Evolutionary conservation across 805 yeast genomes (phyloP), one percentile per base, ranked within the genome.

Genomic region (Starmerella gropengiesseri): DNA sequence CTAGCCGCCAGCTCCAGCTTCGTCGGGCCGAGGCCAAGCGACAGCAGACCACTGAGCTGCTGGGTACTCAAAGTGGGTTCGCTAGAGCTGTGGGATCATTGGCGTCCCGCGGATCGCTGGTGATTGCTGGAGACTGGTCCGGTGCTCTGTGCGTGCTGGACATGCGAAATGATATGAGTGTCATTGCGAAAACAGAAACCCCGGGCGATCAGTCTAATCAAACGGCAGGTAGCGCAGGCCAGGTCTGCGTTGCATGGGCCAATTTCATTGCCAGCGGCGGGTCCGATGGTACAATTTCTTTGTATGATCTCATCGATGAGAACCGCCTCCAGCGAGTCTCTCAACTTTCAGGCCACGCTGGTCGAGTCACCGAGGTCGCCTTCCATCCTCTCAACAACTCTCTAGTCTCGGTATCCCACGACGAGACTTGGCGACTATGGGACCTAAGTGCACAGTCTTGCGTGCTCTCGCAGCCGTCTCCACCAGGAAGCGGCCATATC

Each of bases 381-480:
- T 73, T 75, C 48, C 94, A 86, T 59, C 94, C 94, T 1, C 52
- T 63, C 4, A 76, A 77, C 1, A 50, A 60, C 2, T 73, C 58
- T 50, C 48, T 81, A 1, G 81, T 77, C 0, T 70, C 83, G 9
- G 80, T 94, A 0, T 86, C 95, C 0, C 78, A 71, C 55, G 96
- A 89, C 60, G 69, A 68, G 50, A 83, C 95, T 0, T 89, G 95
- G 95, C 71, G 84, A 47, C 58, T 84, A 3, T 87, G 94, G 94
- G 95, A 89, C 59, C 50, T 76, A 0, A 61, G 63, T 11, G 70
- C 66, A 4, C 59, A 60, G 13, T 56, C 56, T 23, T 75, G 75
- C 41, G 54, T 89, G 6, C 63, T 73, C 31, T 66, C 73, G 45
- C 97, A 89, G 58, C 94, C 84, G n/a, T n/a, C n/a, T n/a, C n/a